Percentiles rank a stretch among this genome's conserved stretches.
phyloP scores from a whole-genome alignment of 495 filamentous ascomycete genomes.

The Staphylotrichum longicolle region DNA sequence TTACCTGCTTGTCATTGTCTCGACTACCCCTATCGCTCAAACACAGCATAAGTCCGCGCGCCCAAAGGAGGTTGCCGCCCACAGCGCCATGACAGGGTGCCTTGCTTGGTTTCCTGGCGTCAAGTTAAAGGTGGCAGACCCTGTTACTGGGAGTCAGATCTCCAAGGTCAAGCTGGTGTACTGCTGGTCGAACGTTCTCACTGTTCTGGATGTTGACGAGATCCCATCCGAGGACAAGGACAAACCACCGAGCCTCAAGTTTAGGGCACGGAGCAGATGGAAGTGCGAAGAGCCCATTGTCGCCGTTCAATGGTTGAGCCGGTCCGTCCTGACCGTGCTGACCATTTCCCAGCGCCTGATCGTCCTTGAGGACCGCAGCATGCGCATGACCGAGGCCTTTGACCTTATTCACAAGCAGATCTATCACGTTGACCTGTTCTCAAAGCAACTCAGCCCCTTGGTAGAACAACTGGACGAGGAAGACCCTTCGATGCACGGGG shows the following conservation, averaged over 20 bases:
- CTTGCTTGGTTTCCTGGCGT: constrained; percentile 97
- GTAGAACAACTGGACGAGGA: constrained; percentile 88
- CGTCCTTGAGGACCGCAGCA: constrained; percentile 83
- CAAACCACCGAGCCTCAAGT: constrained; percentile 72
- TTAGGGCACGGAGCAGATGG: constrained; percentile 84
- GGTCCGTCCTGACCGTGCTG: constrained; percentile 85
- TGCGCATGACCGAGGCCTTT: constrained; percentile 89
- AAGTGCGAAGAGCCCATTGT: constrained; percentile 93
- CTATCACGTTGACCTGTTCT: constrained; percentile 84
- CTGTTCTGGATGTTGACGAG: constrained; percentile 82
- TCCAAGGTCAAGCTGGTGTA: constrained; percentile 90
- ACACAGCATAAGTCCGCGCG: constrained; percentile 90
- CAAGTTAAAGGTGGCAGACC: constrained; percentile 74
- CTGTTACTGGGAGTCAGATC: constrained; percentile 50
- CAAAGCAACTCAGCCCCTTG: constrained; percentile 73
- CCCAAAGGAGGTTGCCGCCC: constrained; percentile 84
- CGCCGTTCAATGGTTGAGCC: constrained; percentile 92
- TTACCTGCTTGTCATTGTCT: constrained; percentile 92
- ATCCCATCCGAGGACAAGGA: constrained; percentile 63
- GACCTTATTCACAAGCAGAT: constrained; percentile 91
- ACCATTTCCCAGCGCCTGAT: constrained; percentile 92
- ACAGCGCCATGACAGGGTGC: constrained; percentile 88
- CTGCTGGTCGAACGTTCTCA: constrained; percentile 96
- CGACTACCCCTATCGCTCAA: constrained; percentile 90
- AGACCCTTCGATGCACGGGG: constrained; percentile 86